phyloP scores from a whole-genome alignment of 441 rosid species.

The Pelargonium citronellum region DNA sequence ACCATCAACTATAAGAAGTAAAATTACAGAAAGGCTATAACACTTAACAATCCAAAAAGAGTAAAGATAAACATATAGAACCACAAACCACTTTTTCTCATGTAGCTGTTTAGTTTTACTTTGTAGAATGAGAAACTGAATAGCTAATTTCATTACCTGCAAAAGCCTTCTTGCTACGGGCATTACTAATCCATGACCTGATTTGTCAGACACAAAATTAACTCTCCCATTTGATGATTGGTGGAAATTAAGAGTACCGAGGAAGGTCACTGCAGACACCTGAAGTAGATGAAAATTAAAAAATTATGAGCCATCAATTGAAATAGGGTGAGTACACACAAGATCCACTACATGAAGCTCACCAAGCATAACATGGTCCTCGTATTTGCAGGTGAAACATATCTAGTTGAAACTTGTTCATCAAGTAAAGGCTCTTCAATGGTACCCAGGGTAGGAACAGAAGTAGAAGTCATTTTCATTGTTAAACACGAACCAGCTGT shows the following conservation, averaged over 20 bases:
- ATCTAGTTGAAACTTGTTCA: slow-evolving; percentile 29
- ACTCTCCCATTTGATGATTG: slow-evolving; percentile 25
- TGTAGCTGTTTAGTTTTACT: background rate
- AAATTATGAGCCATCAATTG: background rate
- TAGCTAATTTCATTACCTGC: slow-evolving; percentile 43
- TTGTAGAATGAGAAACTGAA: slow-evolving; percentile 8
- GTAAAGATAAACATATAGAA: background rate
- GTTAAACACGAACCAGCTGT: slow-evolving; percentile 53
- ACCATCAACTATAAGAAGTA: background rate
- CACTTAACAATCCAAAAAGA: background rate
- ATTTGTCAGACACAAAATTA: slow-evolving; percentile 25
- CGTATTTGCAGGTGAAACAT: slow-evolving; percentile 41
- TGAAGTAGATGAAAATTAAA: slow-evolving; percentile 22
- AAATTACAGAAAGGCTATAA: background rate
- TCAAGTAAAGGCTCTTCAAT: slow-evolving; percentile 67
- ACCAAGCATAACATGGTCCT: slow-evolving; percentile 67
- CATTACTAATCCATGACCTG: slow-evolving; percentile 40
- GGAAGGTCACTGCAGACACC: slow-evolving; percentile 48
- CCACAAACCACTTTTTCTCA: background rate
- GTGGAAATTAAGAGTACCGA: slow-evolving; percentile 44
- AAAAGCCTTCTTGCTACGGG: slow-evolving; percentile 52
- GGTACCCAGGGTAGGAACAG: slow-evolving; percentile 26
- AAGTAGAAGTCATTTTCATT: slow-evolving; percentile 45
- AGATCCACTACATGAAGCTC: slow-evolving; percentile 13
- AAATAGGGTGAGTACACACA: background rate